phyloP scores from a whole-genome alignment of 192 early-diverging fungal genomes.

The Umbelopsis isabellina region DNA sequence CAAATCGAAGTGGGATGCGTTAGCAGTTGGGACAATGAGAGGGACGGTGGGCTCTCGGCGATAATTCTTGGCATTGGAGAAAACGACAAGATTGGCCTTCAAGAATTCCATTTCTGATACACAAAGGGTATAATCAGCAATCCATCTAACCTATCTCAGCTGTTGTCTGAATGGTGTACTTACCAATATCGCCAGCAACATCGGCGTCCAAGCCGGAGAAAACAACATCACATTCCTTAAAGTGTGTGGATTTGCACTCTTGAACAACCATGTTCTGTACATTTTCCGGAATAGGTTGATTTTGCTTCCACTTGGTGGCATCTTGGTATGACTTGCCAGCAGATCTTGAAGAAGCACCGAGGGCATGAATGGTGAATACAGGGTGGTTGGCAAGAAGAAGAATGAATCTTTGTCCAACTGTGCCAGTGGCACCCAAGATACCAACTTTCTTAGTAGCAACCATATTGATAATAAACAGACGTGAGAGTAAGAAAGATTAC shows the following conservation, averaged over 20 bases:
- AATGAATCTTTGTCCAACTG: conserved; percentile 97
- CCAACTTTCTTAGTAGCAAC: conserved; percentile 63
- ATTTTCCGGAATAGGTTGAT: conserved; percentile 67
- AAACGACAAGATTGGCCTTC: conserved; percentile 85
- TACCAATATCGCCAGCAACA: conserved; percentile 91
- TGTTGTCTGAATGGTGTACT: conserved; percentile 15
- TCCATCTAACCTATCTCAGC: background rate
- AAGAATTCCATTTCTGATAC: conserved; percentile 80
- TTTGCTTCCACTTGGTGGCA: conserved; percentile 90
- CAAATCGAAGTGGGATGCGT: conserved; percentile 86
- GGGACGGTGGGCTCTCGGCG: conserved; percentile 88
- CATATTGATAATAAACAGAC: conserved; percentile 17
- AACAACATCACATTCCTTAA: conserved; percentile 83
- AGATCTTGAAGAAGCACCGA: conserved; percentile 91
- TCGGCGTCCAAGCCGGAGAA: conserved; percentile 96
- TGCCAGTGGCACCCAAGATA: conserved; percentile 96
- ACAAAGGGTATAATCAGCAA: background rate
- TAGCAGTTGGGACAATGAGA: conserved; percentile 92
- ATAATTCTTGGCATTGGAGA: conserved; percentile 98
- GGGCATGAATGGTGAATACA: conserved; percentile 80
- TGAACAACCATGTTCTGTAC: conserved; percentile 63
- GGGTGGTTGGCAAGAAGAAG: conserved; percentile 87
- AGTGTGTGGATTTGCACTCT: conserved; percentile 75
- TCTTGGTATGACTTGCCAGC: conserved; percentile 83
- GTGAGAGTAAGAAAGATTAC: conserved; percentile 19